Percentiles rank a stretch among this genome's conserved stretches.
Evolutionary conservation across 2,329 filamentous ascomycete genomes (phyloP).

Genomic region (Hypoxylon sp.): DNA sequence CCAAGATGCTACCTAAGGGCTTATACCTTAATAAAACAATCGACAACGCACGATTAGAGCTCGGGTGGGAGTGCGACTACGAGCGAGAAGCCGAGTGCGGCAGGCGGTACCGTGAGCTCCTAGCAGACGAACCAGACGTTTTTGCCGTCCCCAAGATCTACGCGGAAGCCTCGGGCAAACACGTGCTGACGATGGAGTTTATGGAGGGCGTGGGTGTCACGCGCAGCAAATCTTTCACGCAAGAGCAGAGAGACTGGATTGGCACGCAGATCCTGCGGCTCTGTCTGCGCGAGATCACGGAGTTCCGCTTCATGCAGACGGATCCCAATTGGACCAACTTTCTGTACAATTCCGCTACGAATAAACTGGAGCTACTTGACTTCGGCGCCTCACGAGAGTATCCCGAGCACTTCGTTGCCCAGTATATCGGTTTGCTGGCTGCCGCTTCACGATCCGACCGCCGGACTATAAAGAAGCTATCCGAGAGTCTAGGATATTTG

Average conservation of each 20-base stretch:
- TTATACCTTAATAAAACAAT: slow-evolving; percentile 98
- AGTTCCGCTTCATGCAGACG: slow-evolving; percentile 99
- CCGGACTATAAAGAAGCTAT: slow-evolving; percentile 74
- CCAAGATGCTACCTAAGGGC: slow-evolving; percentile 88
- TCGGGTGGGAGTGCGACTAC: slow-evolving; percentile 98
- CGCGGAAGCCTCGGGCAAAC: slow-evolving; percentile 82
- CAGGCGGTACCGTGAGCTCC: slow-evolving; percentile 80
- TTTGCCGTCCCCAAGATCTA: slow-evolving; percentile 87
- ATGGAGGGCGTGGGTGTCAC: slow-evolving; percentile 91
- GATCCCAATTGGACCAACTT: slow-evolving; percentile 99
- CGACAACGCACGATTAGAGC: slow-evolving; percentile 90
- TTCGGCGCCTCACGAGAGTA: slow-evolving; percentile 94
- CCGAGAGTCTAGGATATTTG: slow-evolving; percentile 86
- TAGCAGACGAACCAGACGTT: slow-evolving; percentile 79
- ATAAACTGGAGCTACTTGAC: slow-evolving; percentile 90
- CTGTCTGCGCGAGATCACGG: slow-evolving; percentile 91
- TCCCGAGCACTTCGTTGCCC: slow-evolving; percentile 81
- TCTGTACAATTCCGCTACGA: slow-evolving; percentile 81
- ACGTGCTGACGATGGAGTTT: slow-evolving; percentile 93
- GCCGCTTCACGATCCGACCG: slow-evolving; percentile 83
- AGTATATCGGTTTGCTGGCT: slow-evolving; percentile 84
- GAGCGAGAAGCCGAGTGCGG: slow-evolving; percentile 87
- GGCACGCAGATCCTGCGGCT: slow-evolving; percentile 93
- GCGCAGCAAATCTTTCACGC: slow-evolving; percentile 76
- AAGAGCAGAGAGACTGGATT: slow-evolving; percentile 94